A percentile compares a stretch with the other conserved stretches of the same genome.
phyloP scores from a whole-genome alignment of 2,329 filamentous ascomycete genomes.

The Chaetomiaceae sp. region DNA sequence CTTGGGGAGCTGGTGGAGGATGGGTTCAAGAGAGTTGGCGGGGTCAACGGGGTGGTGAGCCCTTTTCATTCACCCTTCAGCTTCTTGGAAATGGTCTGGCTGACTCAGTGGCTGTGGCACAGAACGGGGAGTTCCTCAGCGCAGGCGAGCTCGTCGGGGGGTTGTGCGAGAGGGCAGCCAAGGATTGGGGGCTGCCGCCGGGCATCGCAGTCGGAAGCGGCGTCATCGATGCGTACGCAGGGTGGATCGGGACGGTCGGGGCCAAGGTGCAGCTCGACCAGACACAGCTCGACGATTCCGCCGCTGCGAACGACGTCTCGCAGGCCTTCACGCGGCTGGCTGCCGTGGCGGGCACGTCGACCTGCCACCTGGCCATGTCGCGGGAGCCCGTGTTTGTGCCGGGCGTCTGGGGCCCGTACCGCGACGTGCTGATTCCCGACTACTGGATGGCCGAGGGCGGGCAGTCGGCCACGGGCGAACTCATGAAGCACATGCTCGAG shows the following conservation, averaged over 20 bases:
- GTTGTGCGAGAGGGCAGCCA: constrained; percentile 74
- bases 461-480: constrained; percentile 90
- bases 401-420: constrained; percentile 95
- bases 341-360: constrained; percentile 92
- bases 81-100: not conserved
- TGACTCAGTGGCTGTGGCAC: constrained; percentile 19
- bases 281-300: constrained; percentile 60
- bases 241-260: constrained; percentile 98
- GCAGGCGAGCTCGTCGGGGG: constrained; percentile 86
- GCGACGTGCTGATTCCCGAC: constrained; percentile 83
- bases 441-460: constrained; percentile 98
- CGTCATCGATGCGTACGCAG: constrained; percentile 97
- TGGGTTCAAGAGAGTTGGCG: constrained; percentile 88
- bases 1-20: constrained; percentile 78
- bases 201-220: constrained; percentile 92
- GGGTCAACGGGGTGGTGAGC: constrained; percentile 89
- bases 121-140: constrained; percentile 90
- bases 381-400: constrained; percentile 87
- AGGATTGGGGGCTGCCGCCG: constrained; percentile 74
- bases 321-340: constrained; percentile 91
- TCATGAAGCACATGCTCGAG: constrained; percentile 89
- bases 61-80: constrained; percentile 35
- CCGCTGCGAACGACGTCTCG: constrained; percentile 74
- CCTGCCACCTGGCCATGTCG: constrained; percentile 95
- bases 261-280: constrained; percentile 76